phyloP scores from a whole-genome alignment of 352 stramenopile species.

The Phytophthora pistaciae region DNA sequence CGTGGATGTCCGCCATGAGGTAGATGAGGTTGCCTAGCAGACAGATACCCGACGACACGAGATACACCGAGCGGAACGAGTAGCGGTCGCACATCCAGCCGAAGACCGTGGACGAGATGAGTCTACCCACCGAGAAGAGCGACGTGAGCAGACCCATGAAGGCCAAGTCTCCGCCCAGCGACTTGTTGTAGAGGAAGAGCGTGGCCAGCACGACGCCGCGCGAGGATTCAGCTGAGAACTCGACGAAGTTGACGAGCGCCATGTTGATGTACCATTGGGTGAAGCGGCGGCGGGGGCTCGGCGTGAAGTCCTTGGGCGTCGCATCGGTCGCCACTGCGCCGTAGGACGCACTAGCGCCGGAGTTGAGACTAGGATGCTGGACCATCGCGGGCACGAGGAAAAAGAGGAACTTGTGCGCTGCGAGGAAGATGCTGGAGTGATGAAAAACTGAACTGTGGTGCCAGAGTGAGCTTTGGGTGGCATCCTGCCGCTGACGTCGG shows the following conservation, averaged over 20 bases:
- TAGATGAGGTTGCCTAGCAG: constrained; percentile 84
- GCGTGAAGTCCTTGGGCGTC: constrained; percentile 45
- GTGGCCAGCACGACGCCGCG: constrained; percentile 81
- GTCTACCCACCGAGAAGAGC: constrained; percentile 80
- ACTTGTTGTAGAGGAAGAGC: constrained; percentile 89
- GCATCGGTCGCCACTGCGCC: constrained; percentile 29
- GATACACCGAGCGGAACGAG: constrained; percentile 83
- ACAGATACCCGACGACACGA: constrained; percentile 81
- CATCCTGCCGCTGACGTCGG: constrained; percentile 9
- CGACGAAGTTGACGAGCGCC: constrained; percentile 86
- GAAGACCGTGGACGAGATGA: constrained; percentile 86
- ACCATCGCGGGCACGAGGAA: constrained; percentile 18
- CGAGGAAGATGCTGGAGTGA: constrained; percentile 24
- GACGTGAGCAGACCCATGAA: constrained; percentile 88
- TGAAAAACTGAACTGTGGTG: background rate
- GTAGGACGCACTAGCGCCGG: constrained; percentile 32
- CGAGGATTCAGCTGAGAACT: constrained; percentile 83
- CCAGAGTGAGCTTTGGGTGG: constrained; percentile 1
- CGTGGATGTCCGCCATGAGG: constrained; percentile 68
- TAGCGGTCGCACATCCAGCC: constrained; percentile 89
- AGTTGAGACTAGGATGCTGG: constrained; percentile 30
- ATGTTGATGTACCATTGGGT: constrained; percentile 83
- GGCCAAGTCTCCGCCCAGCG: constrained; percentile 73
- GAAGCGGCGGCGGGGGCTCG: constrained; percentile 54
- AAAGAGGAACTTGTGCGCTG: constrained; percentile 8